These are phyloP conservation scores for Diplodia corticola DNA, from an alignment of 2,329 filamentous ascomycete species.

Conservation along the genomic window DNA sequence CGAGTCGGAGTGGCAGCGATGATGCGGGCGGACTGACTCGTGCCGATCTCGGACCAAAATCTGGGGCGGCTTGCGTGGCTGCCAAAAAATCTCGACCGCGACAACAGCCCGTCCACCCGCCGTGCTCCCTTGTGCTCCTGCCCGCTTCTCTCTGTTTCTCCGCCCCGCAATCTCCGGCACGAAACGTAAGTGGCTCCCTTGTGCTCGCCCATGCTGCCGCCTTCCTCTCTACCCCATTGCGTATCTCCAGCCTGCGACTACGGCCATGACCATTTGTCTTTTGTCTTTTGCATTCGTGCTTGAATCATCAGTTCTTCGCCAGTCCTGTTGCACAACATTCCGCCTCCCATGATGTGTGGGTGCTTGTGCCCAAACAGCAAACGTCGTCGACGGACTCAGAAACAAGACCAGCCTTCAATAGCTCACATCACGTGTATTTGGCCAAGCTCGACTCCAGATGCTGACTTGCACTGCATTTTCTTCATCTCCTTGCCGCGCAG, in stretches of 20 bases:
- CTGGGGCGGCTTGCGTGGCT: not conserved
- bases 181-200: not conserved
- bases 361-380: too few species aligned
- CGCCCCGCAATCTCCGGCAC: not conserved
- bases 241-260: not conserved
- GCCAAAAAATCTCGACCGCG: conserved; percentile 21
- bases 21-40: conserved; percentile 7
- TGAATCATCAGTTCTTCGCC: too few species aligned
- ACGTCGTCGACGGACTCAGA: too few species aligned
- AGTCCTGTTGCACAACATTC: too few species aligned
- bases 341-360: too few species aligned
- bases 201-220: too few species aligned
- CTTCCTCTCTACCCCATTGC: not conserved
- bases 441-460: too few species aligned
- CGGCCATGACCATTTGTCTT: not conserved
- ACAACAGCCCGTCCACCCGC: not conserved
- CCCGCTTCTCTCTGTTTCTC: not conserved
- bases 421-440: too few species aligned
- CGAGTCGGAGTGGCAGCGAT: not conserved
- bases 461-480: not conserved
- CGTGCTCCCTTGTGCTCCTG: too few species aligned
- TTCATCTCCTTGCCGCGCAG: too few species aligned
- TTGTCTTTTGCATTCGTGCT: too few species aligned
- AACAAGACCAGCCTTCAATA: too few species aligned
- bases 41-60: conserved; percentile 7